These are phyloP conservation scores for Venturia aucupariae DNA, from an alignment of 2,329 filamentous ascomycete genomes.

Conservation along the genomic window DNA sequence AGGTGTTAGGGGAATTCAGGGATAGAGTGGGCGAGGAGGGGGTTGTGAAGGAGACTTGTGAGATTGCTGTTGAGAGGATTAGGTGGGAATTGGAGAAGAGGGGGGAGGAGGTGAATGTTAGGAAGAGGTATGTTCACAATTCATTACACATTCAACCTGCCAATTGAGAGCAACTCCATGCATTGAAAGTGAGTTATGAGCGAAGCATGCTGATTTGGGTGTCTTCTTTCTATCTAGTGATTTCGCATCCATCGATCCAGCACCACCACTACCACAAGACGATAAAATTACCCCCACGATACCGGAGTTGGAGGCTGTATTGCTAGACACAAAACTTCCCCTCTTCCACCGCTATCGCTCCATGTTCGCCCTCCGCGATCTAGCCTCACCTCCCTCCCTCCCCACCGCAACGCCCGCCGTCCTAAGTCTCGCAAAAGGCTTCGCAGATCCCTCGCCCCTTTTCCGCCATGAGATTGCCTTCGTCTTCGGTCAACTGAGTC, in stretches of 20 bases:
- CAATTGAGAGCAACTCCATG: too few relatives aligned
- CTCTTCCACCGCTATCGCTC: slow-evolving; percentile 92
- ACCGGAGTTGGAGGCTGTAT: slow-evolving; percentile 60
- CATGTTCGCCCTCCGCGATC: slow-evolving; percentile 94
- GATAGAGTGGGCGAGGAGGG: slow-evolving; percentile 68
- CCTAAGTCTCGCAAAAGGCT: slow-evolving; percentile 72
- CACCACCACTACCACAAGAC: slow-evolving; percentile 64
- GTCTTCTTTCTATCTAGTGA: slow-evolving; percentile 52
- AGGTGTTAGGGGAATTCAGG: slow-evolving; percentile 61
- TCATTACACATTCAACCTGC: too few relatives aligned
- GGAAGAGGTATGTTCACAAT: slow-evolving; percentile 55
- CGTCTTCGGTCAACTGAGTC: slow-evolving; percentile 91
- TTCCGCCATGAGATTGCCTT: slow-evolving; percentile 98
- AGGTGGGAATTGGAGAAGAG: slow-evolving; percentile 71
- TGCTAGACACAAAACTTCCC: slow-evolving; percentile 70
- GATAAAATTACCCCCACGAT: slow-evolving; percentile 54
- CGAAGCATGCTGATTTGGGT: not conserved
- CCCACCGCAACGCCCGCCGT: slow-evolving; percentile 85
- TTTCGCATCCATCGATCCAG: slow-evolving; percentile 91
- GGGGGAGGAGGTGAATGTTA: slow-evolving; percentile 61
- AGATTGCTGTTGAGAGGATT: slow-evolving; percentile 90
- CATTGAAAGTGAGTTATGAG: too few relatives aligned
- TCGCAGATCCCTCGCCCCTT: slow-evolving; percentile 77
- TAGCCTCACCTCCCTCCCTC: slow-evolving; percentile 85
- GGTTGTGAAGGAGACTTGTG: slow-evolving; percentile 88